These are phyloP conservation scores for Quillaja saponaria DNA, from an alignment of 306 rosid genomes.

Conservation along the genomic window DNA sequence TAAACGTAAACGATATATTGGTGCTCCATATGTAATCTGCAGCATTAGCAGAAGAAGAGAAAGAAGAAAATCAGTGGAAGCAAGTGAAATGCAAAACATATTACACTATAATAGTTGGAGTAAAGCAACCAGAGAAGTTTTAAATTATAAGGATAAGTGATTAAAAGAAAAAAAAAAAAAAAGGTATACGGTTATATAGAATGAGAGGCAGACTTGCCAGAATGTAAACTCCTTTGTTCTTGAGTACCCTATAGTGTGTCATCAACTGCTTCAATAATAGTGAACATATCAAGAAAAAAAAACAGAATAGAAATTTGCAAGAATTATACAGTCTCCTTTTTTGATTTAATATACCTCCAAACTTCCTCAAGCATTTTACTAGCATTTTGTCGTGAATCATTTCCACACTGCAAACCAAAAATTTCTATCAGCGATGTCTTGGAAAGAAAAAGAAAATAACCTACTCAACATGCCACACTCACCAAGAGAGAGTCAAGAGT, in stretches of 20 bases:
- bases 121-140: not conserved
- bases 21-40: constrained; percentile 89
- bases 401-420: constrained; percentile 68
- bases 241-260: constrained; percentile 94
- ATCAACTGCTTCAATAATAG: constrained; percentile 92
- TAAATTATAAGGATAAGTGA: not conserved
- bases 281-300: constrained; percentile 74
- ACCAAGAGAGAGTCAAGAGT: constrained; percentile 92
- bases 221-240: constrained; percentile 81
- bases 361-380: constrained; percentile 75
- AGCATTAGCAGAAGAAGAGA: constrained; percentile 19
- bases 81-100: constrained; percentile 16
- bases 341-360: constrained; percentile 72
- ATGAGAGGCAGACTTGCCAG: constrained; percentile 52
- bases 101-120: constrained; percentile 1
- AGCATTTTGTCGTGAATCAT: constrained; percentile 64
- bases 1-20: constrained; percentile 59
- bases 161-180: constrained; percentile 16
- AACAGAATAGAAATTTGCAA: constrained; percentile 21
- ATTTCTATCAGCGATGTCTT: constrained; percentile 23
- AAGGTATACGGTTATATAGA: constrained; percentile 12
- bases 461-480: constrained; percentile 38
- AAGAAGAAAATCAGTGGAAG: constrained; percentile 23
- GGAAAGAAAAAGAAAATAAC: constrained; percentile 15
- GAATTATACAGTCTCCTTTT: constrained; percentile 28